These are phyloP conservation scores for Ophiocytium majus DNA, from an alignment of 352 stramenopile genomes.

Conservation along the genomic window DNA sequence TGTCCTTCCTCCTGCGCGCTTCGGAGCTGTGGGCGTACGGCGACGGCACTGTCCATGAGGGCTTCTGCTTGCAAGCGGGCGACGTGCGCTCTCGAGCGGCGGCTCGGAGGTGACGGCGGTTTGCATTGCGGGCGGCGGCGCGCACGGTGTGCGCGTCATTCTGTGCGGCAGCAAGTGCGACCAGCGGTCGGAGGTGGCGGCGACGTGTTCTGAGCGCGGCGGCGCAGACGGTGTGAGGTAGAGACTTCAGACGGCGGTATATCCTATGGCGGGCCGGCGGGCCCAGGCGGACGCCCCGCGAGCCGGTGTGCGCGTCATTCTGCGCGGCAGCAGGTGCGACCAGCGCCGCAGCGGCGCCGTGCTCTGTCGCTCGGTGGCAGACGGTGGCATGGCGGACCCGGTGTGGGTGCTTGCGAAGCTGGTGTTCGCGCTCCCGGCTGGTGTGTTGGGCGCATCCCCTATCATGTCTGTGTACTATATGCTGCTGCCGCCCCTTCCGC, in stretches of 20 bases:
- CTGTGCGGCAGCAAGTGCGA: not conserved
- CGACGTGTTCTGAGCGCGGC: not conserved
- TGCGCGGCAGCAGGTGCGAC: not conserved
- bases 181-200: not conserved
- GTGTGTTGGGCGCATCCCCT: not conserved
- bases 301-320: too few species aligned
- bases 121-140: not conserved
- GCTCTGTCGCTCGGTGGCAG: not conserved
- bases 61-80: not conserved
- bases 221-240: not conserved
- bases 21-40: constrained; percentile 7
- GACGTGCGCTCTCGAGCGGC: not conserved
- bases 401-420: not conserved
- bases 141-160: not conserved
- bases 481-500: too few species aligned
- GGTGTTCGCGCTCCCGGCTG: not conserved
- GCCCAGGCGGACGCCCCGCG: too few species aligned
- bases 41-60: not conserved
- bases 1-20: not conserved
- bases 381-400: not conserved
- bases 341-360: not conserved
- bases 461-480: not conserved
- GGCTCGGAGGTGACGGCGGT: not conserved
- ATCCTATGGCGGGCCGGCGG: too few species aligned
- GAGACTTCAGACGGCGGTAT: too few species aligned